Evolutionary conservation across 1,284 basidiomycete species (phyloP).

Genomic region (Macrocybe sp.): DNA sequence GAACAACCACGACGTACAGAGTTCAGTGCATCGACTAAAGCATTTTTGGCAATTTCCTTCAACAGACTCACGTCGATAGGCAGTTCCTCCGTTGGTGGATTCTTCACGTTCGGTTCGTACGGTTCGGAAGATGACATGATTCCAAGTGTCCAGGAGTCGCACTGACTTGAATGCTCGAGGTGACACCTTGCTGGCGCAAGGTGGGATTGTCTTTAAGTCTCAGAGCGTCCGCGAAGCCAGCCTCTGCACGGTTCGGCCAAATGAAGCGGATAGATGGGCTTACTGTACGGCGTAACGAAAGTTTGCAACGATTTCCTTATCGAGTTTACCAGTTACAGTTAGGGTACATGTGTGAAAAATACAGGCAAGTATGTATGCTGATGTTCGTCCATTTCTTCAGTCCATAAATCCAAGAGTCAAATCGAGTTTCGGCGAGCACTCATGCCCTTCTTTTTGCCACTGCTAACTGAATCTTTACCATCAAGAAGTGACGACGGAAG

Average conservation of each 20-base stretch:
- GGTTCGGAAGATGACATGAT: constrained; percentile 14
- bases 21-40: constrained; percentile 77
- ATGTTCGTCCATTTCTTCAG: neutral
- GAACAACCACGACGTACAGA: constrained; percentile 47
- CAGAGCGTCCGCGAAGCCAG: no score
- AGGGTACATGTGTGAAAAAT: neutral
- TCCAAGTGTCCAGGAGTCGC: neutral
- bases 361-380: neutral
- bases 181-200: neutral
- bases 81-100: constrained; percentile 30
- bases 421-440: constrained; percentile 74
- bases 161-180: neutral
- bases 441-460: constrained; percentile 61
- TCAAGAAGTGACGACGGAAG: constrained; percentile 71
- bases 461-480: constrained; percentile 38
- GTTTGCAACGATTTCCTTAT: no score
- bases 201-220: no score
- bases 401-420: constrained; percentile 14
- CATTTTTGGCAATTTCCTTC: constrained; percentile 73
- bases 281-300: no score
- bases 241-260: no score
- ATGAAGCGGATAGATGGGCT: no score
- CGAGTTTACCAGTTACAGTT: no score
- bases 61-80: constrained; percentile 65
- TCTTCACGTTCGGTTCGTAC: constrained; percentile 22